Evolutionary conservation across 345 rosid genomes (phyloP).

Genomic region (Kandelia obovata): DNA sequence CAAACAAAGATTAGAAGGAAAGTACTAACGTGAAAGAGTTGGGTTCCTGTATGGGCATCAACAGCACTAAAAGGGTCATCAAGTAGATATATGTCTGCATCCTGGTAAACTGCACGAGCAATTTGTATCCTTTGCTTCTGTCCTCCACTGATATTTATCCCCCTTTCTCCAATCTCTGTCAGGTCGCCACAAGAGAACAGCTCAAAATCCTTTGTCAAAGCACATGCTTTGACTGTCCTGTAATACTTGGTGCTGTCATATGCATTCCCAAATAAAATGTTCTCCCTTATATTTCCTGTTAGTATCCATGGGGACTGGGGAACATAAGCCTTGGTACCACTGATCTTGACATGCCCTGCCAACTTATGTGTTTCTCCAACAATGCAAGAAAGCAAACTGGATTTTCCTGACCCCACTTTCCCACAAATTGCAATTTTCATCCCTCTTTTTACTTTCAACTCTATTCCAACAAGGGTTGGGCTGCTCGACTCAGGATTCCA

Average conservation of each 20-base stretch:
- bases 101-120: conserved; percentile 87
- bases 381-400: conserved; percentile 71
- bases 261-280: conserved; percentile 72
- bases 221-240: conserved; percentile 67
- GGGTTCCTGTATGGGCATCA: conserved; percentile 90
- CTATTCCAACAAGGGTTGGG: conserved; percentile 56
- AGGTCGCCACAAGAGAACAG: conserved; percentile 69
- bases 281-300: conserved; percentile 72
- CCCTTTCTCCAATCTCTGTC: conserved; percentile 93
- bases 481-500: conserved; percentile 53
- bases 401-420: conserved; percentile 82
- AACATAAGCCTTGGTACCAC: conserved; percentile 81
- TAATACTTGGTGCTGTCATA: conserved; percentile 50
- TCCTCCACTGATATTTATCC: conserved; percentile 97
- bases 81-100: conserved; percentile 80
- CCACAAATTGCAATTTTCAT: conserved; percentile 90
- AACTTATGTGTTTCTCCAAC: conserved; percentile 76
- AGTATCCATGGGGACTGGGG: conserved; percentile 91
- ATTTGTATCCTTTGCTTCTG: conserved; percentile 93
- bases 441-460: conserved; percentile 58
- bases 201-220: conserved; percentile 73
- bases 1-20: too few relatives aligned
- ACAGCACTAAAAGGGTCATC: conserved; percentile 98
- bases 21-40: conserved; percentile 59
- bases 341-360: conserved; percentile 56